These are phyloP conservation scores for Podaxis sp. DNA, from an alignment of 768 basidiomycete species.

Conservation along the genomic window DNA sequence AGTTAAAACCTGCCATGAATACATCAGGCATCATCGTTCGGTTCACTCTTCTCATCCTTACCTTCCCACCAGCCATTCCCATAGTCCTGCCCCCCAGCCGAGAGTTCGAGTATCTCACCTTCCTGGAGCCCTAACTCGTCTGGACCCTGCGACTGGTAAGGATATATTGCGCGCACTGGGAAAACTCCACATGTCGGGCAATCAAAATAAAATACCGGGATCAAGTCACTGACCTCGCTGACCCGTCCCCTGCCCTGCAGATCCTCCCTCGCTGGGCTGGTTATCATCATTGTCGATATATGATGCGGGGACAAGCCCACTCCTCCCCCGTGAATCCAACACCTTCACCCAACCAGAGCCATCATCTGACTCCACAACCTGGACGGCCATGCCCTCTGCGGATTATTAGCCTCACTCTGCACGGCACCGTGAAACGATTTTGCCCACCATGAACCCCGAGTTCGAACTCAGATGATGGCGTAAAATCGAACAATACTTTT, in stretches of 20 bases:
- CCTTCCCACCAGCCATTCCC: slow-evolving; percentile 91
- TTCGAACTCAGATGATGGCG: slow-evolving; percentile 76
- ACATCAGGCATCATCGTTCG: slow-evolving; percentile 15
- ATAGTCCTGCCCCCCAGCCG: slow-evolving; percentile 66
- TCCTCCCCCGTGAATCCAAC: slow-evolving; percentile 49
- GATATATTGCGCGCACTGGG: slow-evolving; percentile 79
- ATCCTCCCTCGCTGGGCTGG: slow-evolving; percentile 21
- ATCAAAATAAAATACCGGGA: slow-evolving; percentile 10
- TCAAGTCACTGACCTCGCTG: slow-evolving; percentile 49
- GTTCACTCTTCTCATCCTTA: slow-evolving; percentile 25
- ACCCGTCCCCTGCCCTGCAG: slow-evolving; percentile 34
- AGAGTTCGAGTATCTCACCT: slow-evolving; percentile 64
- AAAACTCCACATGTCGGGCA: slow-evolving; percentile 10
- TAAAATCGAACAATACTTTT: slow-evolving; percentile 73
- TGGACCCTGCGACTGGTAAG: slow-evolving; percentile 69
- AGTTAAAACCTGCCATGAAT: slow-evolving; percentile 52
- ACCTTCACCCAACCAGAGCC: slow-evolving; percentile 90
- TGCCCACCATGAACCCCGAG: slow-evolving; percentile 60
- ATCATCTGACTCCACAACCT: slow-evolving; percentile 77
- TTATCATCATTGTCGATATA: slow-evolving; percentile 54
- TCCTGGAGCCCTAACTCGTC: slow-evolving; percentile 68
- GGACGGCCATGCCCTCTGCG: slow-evolving; percentile 63
- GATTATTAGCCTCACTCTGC: not conserved
- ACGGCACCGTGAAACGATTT: not conserved
- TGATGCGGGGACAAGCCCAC: slow-evolving; percentile 83